Evolutionary conservation across 73 alveolate genomes (phyloP).

Genomic region (Paramecium primaurelia): DNA sequence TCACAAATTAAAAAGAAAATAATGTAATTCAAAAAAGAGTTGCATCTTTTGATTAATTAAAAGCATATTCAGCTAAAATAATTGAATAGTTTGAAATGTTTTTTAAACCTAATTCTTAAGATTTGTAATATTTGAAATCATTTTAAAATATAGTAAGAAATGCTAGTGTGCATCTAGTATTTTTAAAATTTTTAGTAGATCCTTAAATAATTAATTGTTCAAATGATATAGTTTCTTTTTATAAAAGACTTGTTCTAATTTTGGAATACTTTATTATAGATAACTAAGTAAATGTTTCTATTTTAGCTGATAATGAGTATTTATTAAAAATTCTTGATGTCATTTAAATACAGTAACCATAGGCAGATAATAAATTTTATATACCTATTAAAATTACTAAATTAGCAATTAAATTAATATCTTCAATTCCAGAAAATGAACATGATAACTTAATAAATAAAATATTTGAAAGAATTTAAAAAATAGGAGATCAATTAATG

Average conservation of each 20-base stretch:
- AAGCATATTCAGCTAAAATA: neutral
- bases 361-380: neutral
- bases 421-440: neutral
- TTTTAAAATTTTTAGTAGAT: neutral
- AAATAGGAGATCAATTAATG: neutral
- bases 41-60: neutral
- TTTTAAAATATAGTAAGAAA: constrained; percentile 24
- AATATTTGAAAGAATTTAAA: neutral
- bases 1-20: neutral
- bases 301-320: neutral
- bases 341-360: neutral
- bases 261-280: constrained; percentile 5
- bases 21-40: neutral
- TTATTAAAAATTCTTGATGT: neutral
- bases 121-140: neutral
- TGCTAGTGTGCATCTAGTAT: constrained; percentile 18
- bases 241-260: constrained; percentile 18
- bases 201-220: neutral
- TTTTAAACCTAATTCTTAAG: neutral
- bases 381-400: constrained; percentile 27
- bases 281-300: neutral
- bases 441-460: neutral
- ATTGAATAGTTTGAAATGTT: neutral
- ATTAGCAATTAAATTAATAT: neutral
- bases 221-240: neutral